Evolutionary conservation across 768 basidiomycete genomes (phyloP), one percentile per base, ranked within the genome.

Genomic region (Boletus pseudopeckii): DNA sequence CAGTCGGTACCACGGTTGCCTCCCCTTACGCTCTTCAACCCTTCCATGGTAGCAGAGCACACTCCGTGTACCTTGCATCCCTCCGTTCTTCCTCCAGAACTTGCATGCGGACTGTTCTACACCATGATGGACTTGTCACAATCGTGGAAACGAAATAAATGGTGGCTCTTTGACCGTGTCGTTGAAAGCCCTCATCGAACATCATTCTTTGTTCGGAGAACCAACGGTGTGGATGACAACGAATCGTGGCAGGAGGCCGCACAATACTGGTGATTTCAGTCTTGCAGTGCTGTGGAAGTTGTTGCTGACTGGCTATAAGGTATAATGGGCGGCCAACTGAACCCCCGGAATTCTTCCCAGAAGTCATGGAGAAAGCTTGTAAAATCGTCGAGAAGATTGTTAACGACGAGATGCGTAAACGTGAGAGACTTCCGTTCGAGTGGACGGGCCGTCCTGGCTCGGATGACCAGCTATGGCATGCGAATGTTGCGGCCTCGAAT

Each of bases 121-220:
- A 77, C 76, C 0, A 85, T 92, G 87, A 55, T 86, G 14, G 76
- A 83, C 45, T 72, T 76, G 15, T 83, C 89, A 18, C 74, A 70
- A 38, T 61, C 69, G 8, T 92, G 90, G 90, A 72, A 79, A 56
- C 74, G 82, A 46, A 90, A 88, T 56, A 88, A 84, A 60, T 92
- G 90, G 91, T 92, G 85, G 85, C 76, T 92, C 18, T 86, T 89
- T 67, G 89, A 92, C 62, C 77, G 84, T 20, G 56, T 92, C 14
- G 91, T 92, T 2, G 88, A 92, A 70, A 90, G 88, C 60, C 89
- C 90, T 4, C 90, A 92, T 71, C 75, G 82, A n/a, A 88, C 90
- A 1, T 81, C 86, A 1, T 90, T 92, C 69, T 92, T 80, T 70
- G 82, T 80, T 5, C 72, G 89, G 45, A 76, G 74, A 58, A 75